Evolutionary conservation across 1,284 basidiomycete genomes (phyloP), one percentile per base, ranked within the genome.

Genomic region (Pyrrhoderma noxium): DNA sequence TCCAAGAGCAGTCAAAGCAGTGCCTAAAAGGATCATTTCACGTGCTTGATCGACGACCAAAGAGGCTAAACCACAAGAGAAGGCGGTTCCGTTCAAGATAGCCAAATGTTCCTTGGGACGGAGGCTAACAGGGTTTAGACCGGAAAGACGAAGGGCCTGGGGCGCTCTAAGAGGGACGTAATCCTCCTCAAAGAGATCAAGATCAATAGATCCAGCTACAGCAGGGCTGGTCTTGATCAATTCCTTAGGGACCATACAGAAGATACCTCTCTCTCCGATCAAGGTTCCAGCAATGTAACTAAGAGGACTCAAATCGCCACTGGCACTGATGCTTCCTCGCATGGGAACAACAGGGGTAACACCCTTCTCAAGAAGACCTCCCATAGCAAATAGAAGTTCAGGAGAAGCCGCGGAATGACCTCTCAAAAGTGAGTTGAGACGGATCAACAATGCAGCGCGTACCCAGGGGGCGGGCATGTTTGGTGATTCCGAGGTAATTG

Each of bases 381-480:
- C 77, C 80, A 93, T 89, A 60, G 82, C 82, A 64, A 90, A 76
- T 52, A 93, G 77, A 36, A 93, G 77, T 57, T 85, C 80, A 76
- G 83, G 85, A 19, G 90, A 77, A 8, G 93, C 83, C 43, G 87
- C 91, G 34, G 87, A 91, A 67, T 93, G 91, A 0, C 89, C 90
- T n/a, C 89, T 80, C 49, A 90, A 79, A 47, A 92, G 77, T 1
- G 87, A 90, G 69, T 93, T 93, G 72, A 89, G 84, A 58, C 91
- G 84, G 56, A 94, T 76, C 8, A 91, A 70, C 59, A 93, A 90
- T 1, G 91, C 89, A 13, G 86, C 91, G 46, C 89, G 82, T n/a
- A 91, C 89, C 85, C 90, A 93, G 5, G 88, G 71, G 57, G 89
- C 83, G n/a, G 91, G 91, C 85, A 93, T 90, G 11, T 31, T 31